Evolutionary conservation across 2,329 filamentous ascomycete genomes (phyloP).

Genomic region (Akanthomyces muscarius): DNA sequence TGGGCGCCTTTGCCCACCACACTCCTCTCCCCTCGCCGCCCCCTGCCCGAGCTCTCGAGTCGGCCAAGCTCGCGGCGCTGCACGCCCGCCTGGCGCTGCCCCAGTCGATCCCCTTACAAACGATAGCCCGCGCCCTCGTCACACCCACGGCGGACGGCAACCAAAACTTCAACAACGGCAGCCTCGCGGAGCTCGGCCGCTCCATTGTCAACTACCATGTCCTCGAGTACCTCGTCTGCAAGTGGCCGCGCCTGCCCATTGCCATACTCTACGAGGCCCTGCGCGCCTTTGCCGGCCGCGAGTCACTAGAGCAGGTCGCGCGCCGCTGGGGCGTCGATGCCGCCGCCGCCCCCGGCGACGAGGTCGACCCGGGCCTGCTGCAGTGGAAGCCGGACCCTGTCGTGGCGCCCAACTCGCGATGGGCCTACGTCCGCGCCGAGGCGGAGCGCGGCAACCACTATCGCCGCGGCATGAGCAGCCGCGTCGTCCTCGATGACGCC

Average conservation of each 20-base stretch:
- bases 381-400: conserved; percentile 63
- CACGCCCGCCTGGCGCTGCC: conserved; percentile 85
- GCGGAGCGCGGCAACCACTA: conserved; percentile 41
- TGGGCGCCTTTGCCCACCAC: conserved; percentile 19
- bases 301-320: conserved; percentile 68
- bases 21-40: conserved; percentile 64
- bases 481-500: conserved; percentile 76
- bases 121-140: conserved; percentile 79
- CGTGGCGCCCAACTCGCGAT: conserved; percentile 43
- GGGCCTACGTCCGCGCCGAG: conserved; percentile 52
- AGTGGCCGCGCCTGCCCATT: conserved; percentile 87
- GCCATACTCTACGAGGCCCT: conserved; percentile 81
- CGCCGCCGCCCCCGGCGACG: conserved; percentile 79
- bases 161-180: conserved; percentile 81
- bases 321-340: conserved; percentile 88
- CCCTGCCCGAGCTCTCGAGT: conserved; percentile 61
- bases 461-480: conserved; percentile 68
- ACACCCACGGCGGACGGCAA: conserved; percentile 79
- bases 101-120: conserved; percentile 76
- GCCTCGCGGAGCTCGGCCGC: conserved; percentile 74
- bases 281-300: conserved; percentile 75
- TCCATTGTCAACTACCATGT: conserved; percentile 86
- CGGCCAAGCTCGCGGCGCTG: conserved; percentile 86
- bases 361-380: conserved; percentile 87
- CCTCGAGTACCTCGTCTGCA: conserved; percentile 80